Conservation (phyloP, 2,329 filamentous ascomycete species). For the Colletotrichum nymphaeae region DNA sequence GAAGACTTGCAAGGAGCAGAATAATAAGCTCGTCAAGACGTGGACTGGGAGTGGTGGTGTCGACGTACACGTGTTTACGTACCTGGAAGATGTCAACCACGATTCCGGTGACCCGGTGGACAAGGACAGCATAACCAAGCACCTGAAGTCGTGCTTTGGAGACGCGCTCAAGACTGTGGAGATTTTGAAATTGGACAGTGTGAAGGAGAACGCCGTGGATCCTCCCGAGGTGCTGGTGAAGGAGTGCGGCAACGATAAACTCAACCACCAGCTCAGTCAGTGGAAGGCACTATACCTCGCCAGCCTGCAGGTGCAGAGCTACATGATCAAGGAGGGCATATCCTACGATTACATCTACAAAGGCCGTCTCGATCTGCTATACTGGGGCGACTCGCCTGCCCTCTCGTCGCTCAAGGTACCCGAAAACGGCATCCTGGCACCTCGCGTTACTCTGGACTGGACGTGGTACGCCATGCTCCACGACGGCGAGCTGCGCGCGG, state of each 20-base stretch:
- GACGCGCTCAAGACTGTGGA: conserved; percentile 35
- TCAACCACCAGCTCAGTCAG: conserved; percentile 37
- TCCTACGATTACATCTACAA: conserved; percentile 36
- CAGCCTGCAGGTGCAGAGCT: conserved; percentile 46
- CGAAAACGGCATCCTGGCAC: conserved; percentile 34
- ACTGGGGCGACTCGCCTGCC: conserved; percentile 34
- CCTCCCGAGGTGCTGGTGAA: conserved; percentile 28
- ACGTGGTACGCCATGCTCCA: conserved; percentile 39
- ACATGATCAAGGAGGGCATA: conserved; percentile 40
- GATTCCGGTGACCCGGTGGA: conserved; percentile 21
- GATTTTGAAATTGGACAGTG: conserved; percentile 22
- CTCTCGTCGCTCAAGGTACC: conserved; percentile 31
- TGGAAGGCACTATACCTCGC: conserved; percentile 41
- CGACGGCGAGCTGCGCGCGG: conserved; percentile 36
- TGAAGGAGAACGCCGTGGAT: conserved; percentile 29
- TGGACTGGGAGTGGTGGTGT: conserved; percentile 37
- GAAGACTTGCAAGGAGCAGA: conserved; percentile 36
- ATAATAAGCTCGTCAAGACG: conserved; percentile 36
- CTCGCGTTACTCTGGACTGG: conserved; percentile 38
- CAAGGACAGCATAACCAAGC: conserved; percentile 32
- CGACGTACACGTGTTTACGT: conserved; percentile 38
- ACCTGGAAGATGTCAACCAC: conserved; percentile 36
- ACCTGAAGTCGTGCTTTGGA: conserved; percentile 36
- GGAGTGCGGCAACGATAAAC: conserved; percentile 29
- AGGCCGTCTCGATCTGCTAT: conserved; percentile 32